These are phyloP conservation scores for Alternaria gaisen DNA, from an alignment of 2,329 filamentous ascomycete genomes.

Conservation along the genomic window DNA sequence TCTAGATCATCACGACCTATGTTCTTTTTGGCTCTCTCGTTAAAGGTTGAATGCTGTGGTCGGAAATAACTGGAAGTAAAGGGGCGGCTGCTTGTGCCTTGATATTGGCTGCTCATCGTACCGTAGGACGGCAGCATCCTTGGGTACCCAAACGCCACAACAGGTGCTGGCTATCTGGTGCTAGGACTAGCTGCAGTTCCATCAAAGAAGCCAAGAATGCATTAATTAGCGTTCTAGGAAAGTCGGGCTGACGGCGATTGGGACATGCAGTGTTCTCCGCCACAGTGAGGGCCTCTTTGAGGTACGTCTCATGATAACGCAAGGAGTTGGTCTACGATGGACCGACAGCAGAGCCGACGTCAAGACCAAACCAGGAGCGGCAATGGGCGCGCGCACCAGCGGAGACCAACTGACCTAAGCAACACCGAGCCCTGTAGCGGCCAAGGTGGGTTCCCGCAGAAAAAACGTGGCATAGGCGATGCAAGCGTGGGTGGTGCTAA, in stretches of 20 bases:
- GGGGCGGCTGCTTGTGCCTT: conserved; percentile 1
- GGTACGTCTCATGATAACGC: not conserved
- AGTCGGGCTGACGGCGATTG: not conserved
- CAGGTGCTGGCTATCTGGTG: conserved; percentile 1
- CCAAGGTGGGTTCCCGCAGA: conserved; percentile 17
- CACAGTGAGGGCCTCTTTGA: not conserved
- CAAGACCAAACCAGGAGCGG: conserved; percentile 7
- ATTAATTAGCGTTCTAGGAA: not conserved
- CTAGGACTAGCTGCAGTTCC: conserved; percentile 8
- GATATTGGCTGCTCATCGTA: not conserved
- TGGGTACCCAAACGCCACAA: not conserved
- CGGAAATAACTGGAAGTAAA: not conserved
- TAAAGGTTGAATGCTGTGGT: not conserved
- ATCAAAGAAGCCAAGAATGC: not conserved
- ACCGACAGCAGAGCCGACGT: not conserved
- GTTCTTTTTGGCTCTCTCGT: not conserved
- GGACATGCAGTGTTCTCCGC: not conserved
- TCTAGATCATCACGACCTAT: not conserved
- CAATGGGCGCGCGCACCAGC: conserved; percentile 5
- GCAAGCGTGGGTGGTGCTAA: conserved; percentile 11
- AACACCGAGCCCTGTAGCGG: conserved; percentile 13
- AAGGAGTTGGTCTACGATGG: conserved; percentile 2
- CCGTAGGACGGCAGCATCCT: not conserved
- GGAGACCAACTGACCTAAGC: not conserved
- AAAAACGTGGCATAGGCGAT: conserved; percentile 18